Evolutionary conservation across 1,139 yeast species (phyloP), one percentile per base, ranked within the genome.

Genomic region (Nakaseomyces kungkrabaensis): DNA sequence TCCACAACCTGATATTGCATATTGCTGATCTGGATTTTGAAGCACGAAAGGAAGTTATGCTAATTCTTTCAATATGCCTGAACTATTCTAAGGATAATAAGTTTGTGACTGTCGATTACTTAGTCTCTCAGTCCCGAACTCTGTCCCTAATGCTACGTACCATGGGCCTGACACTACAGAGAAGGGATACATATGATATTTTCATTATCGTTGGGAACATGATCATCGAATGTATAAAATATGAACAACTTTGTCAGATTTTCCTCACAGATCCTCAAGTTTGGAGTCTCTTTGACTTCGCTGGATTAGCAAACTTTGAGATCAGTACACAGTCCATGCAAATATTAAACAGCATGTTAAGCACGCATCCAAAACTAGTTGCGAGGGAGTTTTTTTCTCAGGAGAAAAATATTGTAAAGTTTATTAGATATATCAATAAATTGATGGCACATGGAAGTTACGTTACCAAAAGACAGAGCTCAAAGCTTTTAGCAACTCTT

Each of bases 391-490:
- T 88, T 60, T 75, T 89, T 58, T 62, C 67, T 62, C 74, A 61
- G 47, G 68, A 68, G 34, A 68, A 64, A 8, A 78, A 82, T 59
- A 73, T 79, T 51, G 76, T 72, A 1, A 61, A 62, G 34, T 87
- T 92, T 67, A 82, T 81, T 37, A 64, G 68, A 40, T 71, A 72
- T 55, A 82, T 88, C 58, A 88, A 86, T 65, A 73, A 73, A 53
- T 70, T 90, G 53, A 82, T 92, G 58, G 78, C 80, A 47, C 83
- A 88, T 48, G 78, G 79, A 25, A 89, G 86, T 66, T 92, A 92
- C 66, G 97, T 92, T 37, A 88, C 95, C 4, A 88, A 89, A 63
- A 78, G 98, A 54, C 98, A 92, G 68, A 82, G 95, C 46, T 81
- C 89, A 29, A 83, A 90, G 59, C 71, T 92, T 40, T 73, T 90